Base-by-base conservation (phyloP, 2,329 filamentous ascomycete genomes). In the Raffaelea arxii region DNA sequence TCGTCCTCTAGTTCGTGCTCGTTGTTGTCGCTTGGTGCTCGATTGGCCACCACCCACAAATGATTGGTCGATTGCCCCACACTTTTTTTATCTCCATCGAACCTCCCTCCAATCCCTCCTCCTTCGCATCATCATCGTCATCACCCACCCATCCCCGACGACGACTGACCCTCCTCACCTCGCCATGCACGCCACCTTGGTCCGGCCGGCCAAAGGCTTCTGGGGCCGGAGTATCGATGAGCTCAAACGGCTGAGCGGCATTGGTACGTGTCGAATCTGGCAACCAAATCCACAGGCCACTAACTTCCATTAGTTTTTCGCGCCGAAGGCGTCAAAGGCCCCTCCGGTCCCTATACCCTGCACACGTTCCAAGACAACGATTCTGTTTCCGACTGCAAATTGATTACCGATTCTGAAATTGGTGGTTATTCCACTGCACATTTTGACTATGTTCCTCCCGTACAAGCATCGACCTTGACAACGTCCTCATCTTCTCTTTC, bases 351-450 rank as follows among this genome's bases (percentile, higher is more conserved):
- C 1, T 78, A 77, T 49, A 68, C 74, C 6, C 72, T 92, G 27
- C 75, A 82, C 57, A 67, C 71, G 54, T 91, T 91, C 65, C 67
- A 74, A 56, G 55, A 59, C 18, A 59, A 67, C 37, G 65, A 68
- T 21, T 67, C 69, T 4, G 57, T 78, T 32, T 54, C 64, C 30
- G 66, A 69, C 51, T 78, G 74, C 63, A 92, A 94, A 63, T 71
- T 85, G 54, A 92, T 97, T 81, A 86, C 82, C 54, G 91, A 98
- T 62, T 72, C 73, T 48, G 84, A 91, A 58, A 87, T 94, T 22
- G 91, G 91, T 51, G 92, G 91, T 49, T 90, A 79, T 67, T 95
- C 90, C 27, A 77, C 77, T 18, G 84, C 80, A 37, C 68, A 77
- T 39, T 71, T 97, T 50, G 84, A 90, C 56, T 82, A 79, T 61